Percentiles rank a stretch among this genome's conserved stretches.
phyloP scores from a whole-genome alignment of 768 basidiomycete species.

The Chlorophyllum brunneum region DNA sequence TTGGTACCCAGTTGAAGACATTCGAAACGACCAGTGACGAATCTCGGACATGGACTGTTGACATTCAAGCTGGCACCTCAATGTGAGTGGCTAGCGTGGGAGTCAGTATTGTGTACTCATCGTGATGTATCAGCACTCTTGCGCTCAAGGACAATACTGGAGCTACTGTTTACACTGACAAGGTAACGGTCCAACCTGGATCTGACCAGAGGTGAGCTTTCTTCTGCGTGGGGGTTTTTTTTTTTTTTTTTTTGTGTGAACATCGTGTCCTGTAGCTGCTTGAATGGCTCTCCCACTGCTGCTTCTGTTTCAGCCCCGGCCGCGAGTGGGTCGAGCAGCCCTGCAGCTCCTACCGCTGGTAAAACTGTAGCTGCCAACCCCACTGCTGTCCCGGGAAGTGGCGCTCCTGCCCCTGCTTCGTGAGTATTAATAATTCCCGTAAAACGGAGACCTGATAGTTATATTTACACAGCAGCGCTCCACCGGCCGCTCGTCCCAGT shows the following conservation, averaged over 20 bases:
- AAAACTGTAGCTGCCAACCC: not conserved
- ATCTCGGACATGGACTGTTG: conserved; percentile 50
- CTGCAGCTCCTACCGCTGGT: not conserved
- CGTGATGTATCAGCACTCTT: conserved; percentile 38
- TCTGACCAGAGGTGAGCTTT: conserved; percentile 29
- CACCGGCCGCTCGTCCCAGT: conserved; percentile 4
- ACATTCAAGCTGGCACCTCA: conserved; percentile 37
- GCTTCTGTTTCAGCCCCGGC: not conserved
- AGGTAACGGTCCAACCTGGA: conserved; percentile 38
- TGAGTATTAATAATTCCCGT: not conserved
- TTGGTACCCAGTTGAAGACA: conserved; percentile 42
- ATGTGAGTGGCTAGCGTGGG: conserved; percentile 37
- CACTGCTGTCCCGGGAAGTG: not conserved
- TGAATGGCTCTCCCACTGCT: not conserved
- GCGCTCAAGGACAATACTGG: conserved; percentile 59
- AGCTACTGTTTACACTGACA: conserved; percentile 44
- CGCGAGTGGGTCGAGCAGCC: not conserved
- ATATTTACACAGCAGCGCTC: conserved; percentile 1
- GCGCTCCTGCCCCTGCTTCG: not conserved
- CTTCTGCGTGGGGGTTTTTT: not conserved
- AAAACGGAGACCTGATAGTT: not conserved
- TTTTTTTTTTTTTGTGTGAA: not conserved
- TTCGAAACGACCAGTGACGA: conserved; percentile 45
- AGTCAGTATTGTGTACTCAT: not conserved
- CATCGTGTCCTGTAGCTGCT: conserved; percentile 1